Conservation (phyloP, 148 eudicot genomes). For the Agrostemma githago region DNA sequence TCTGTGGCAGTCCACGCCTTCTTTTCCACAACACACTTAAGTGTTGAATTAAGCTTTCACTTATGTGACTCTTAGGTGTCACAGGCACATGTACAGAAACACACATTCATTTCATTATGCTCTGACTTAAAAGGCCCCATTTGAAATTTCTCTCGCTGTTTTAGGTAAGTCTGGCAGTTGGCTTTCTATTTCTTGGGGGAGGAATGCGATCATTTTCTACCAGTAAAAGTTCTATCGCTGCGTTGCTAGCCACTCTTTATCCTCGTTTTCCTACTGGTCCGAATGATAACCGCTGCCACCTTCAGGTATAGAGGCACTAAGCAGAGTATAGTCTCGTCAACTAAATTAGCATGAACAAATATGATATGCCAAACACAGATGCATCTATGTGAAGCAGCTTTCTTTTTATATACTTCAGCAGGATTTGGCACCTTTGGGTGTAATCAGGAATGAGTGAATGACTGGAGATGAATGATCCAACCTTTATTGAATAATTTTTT, state of each 20-base stretch:
- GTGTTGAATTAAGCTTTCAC: background rate
- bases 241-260: constrained; percentile 74
- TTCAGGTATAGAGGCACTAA: constrained; percentile 49
- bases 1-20: background rate
- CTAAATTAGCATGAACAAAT: background rate
- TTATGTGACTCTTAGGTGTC: background rate
- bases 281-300: constrained; percentile 94
- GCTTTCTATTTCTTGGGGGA: constrained; percentile 94
- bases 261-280: constrained; percentile 95
- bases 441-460: background rate
- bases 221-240: constrained; percentile 72
- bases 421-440: background rate
- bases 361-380: background rate
- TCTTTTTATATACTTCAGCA: background rate
- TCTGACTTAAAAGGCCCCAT: constrained; percentile 1
- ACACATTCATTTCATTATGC: background rate
- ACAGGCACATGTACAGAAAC: background rate
- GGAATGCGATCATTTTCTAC: constrained; percentile 94
- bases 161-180: constrained; percentile 87
- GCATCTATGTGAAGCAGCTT: background rate
- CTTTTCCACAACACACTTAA: background rate
- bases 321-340: background rate
- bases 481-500: constrained; percentile 5
- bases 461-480: constrained; percentile 1
- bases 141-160: background rate